Conservation (phyloP, 192 early-diverging fungal species). For the Coemansia sp. region DNA sequence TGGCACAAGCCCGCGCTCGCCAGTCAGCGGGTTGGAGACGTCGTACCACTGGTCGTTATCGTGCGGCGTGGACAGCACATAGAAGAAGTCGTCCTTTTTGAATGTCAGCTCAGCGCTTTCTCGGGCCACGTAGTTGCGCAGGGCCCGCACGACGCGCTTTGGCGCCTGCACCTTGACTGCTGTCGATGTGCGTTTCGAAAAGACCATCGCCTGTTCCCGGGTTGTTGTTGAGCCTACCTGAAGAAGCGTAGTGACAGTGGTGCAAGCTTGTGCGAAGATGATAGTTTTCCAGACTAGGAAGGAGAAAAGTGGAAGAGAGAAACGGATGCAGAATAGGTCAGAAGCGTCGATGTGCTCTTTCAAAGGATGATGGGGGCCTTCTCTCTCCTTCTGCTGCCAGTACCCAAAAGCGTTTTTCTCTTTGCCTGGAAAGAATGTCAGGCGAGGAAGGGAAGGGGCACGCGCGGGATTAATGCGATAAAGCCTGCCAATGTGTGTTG, state of each 20-base stretch:
- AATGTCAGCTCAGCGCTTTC: slow-evolving; percentile 68
- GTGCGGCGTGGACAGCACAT: slow-evolving; percentile 63
- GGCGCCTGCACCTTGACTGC: slow-evolving; percentile 54
- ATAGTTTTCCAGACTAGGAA: no score
- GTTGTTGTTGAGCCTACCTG: not conserved
- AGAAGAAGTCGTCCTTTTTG: slow-evolving; percentile 74
- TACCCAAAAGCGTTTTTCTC: slow-evolving; percentile 2
- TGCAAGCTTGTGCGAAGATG: no score
- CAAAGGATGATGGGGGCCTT: no score
- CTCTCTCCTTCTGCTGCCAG: not conserved
- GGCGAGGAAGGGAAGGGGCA: no score
- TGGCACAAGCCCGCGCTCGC: slow-evolving; percentile 70
- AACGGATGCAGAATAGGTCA: not conserved
- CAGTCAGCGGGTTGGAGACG: slow-evolving; percentile 70
- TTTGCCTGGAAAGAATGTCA: slow-evolving; percentile 12
- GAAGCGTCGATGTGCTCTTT: no score
- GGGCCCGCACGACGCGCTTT: slow-evolving; percentile 72
- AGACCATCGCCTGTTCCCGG: slow-evolving; percentile 16
- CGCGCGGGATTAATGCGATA: slow-evolving; percentile 5
- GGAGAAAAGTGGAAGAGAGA: not conserved
- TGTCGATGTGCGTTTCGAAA: slow-evolving; percentile 39
- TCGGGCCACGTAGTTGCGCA: slow-evolving; percentile 65
- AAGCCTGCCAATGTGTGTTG: not conserved
- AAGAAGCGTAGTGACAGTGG: not conserved
- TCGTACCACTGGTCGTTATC: slow-evolving; percentile 78